These are phyloP conservation scores for Venturia asperata DNA, from an alignment of 2,329 filamentous ascomycete species.

Conservation along the genomic window DNA sequence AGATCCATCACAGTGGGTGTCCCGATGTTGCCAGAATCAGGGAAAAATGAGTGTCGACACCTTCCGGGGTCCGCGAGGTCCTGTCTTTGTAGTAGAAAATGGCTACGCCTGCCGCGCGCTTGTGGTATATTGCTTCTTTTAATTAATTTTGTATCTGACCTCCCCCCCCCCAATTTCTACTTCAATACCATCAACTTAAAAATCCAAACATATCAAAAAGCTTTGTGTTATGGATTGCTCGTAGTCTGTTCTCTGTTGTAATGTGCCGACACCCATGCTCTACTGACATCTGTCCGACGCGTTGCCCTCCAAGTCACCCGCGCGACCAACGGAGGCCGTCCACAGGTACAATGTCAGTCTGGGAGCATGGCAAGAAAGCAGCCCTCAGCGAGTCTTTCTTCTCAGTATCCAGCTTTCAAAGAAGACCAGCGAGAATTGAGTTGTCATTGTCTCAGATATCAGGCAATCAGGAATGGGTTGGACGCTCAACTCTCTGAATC, in stretches of 20 bases:
- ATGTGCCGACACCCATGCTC: not conserved
- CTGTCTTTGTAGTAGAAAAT: too few species aligned
- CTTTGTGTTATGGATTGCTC: not conserved
- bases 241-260: not conserved
- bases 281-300: not conserved
- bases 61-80: too few species aligned
- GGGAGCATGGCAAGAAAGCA: not conserved
- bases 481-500: not conserved
- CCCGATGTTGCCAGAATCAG: not conserved
- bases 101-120: not conserved
- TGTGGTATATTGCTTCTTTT: not conserved
- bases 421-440: not conserved
- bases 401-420: not conserved
- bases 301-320: not conserved
- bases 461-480: not conserved
- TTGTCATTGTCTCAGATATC: not conserved
- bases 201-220: not conserved
- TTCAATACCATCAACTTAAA: not conserved
- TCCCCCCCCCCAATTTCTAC: constrained; percentile 1
- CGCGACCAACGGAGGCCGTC: not conserved
- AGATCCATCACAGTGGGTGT: too few species aligned
- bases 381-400: not conserved
- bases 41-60: too few species aligned
- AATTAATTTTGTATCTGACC: not conserved
- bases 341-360: not conserved